Conservation (phyloP, 768 basidiomycete genomes). For the Steccherinum ochraceum region DNA sequence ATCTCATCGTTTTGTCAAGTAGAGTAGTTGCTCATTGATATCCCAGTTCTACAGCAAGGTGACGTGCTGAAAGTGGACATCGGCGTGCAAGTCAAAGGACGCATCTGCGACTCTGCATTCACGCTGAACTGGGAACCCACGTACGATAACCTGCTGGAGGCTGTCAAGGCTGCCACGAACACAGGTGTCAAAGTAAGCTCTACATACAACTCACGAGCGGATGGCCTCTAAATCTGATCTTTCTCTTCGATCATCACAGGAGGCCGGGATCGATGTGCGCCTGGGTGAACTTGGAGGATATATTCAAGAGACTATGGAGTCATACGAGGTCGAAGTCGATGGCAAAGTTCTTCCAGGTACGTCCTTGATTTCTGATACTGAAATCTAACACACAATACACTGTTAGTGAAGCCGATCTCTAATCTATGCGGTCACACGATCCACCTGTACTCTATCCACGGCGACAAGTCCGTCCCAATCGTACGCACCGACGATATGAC, state of each 20-base stretch:
- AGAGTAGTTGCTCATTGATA: neutral
- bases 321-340: constrained; percentile 92
- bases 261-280: constrained; percentile 93
- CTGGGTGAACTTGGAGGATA: constrained; percentile 87
- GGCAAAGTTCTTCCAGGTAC: constrained; percentile 78
- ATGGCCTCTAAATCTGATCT: constrained; percentile 11
- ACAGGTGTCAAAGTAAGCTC: constrained; percentile 76
- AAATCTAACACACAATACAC: constrained; percentile 5
- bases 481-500: constrained; percentile 86
- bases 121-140: constrained; percentile 88
- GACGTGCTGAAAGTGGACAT: constrained; percentile 97
- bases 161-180: constrained; percentile 91
- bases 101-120: constrained; percentile 94
- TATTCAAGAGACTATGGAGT: constrained; percentile 99
- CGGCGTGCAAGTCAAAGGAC: constrained; percentile 95
- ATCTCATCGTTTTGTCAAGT: no score
- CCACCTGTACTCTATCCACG: constrained; percentile 86
- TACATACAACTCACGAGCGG: no score
- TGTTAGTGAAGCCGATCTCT: constrained; percentile 81
- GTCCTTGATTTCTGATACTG: constrained; percentile 6
- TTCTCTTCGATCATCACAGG: constrained; percentile 39
- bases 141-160: constrained; percentile 84
- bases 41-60: constrained; percentile 59
- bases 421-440: constrained; percentile 96
- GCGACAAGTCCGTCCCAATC: constrained; percentile 87